Evolutionary conservation across 2,329 filamentous ascomycete genomes (phyloP), one percentile per base, ranked within the genome.

Genomic region (Stagonosporopsis cucurbitacearum): DNA sequence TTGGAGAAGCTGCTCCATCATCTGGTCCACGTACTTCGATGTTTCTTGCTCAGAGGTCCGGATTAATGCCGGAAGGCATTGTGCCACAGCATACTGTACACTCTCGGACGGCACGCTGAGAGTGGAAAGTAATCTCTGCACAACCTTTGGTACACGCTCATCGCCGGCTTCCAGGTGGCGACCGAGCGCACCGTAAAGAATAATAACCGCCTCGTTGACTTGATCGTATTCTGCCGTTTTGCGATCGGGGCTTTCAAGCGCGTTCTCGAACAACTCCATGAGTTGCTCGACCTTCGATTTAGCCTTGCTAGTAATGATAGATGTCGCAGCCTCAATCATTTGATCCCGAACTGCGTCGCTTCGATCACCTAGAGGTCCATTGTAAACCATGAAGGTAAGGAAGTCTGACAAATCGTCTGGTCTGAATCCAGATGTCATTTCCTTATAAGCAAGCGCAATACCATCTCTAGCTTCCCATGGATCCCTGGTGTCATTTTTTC

Each of bases 171-270:
- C 86, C 56, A 99, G 79, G 80, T 99, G 95, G 47, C 91, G 87
- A 39, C 93, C 95, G 33, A 99, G 80, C 47, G 96, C 94, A 72
- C 95, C 95, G 68, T 99, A 99, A 74, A 99, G 89, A 66, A 99
- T 95, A 65, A 99, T 93, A 48, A 99, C 93, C 17, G 96, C 95
- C 77, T 99, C 95, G 66, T 97, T 97, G 60, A 98, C 90, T 57
- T 92, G 86, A 75, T 99, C 96, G 17, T 91, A 88, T 50, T 88
- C 86, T 63, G 93, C 87, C 0, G 88, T 92, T 54, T 87, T 89
- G 71, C 89, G 91, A 73, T 95, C 91, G 2, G 92, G 90, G 2
- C 87, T 88, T 70, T 94, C 92, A n/a, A 99, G 81, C 0, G 91
- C 92, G 22, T 83, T 84, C 75, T 99, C 95, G 69, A 98, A 96